phyloP scores from a whole-genome alignment of 768 basidiomycete species.

The Rubroboletus pulcherrimus region DNA sequence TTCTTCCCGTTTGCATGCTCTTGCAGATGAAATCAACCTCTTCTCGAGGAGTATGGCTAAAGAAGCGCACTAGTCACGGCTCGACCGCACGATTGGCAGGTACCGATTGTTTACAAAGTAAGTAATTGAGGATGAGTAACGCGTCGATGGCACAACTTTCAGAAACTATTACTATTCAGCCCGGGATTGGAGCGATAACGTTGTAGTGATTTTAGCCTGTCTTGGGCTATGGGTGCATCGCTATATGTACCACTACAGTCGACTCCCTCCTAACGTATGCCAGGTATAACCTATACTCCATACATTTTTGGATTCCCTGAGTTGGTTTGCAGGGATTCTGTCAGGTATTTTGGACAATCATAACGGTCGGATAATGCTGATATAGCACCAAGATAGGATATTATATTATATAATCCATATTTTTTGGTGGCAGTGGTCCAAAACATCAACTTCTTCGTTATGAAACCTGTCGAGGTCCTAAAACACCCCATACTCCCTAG shows the following conservation, averaged over 20 bases:
- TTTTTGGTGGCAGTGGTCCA: too few relatives aligned
- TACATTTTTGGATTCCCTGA: too few relatives aligned
- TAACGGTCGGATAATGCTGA: too few relatives aligned
- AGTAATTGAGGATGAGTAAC: background rate
- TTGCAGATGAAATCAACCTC: slow-evolving; percentile 41
- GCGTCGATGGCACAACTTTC: background rate
- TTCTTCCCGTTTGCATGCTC: slow-evolving; percentile 33
- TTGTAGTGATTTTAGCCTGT: background rate
- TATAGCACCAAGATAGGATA: too few relatives aligned
- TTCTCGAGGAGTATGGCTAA: slow-evolving; percentile 25
- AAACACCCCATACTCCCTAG: too few relatives aligned
- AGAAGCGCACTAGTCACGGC: slow-evolving; percentile 6
- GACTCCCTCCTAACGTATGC: too few relatives aligned
- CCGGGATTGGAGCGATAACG: background rate
- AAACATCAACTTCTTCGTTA: too few relatives aligned
- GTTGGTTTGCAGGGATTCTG: too few relatives aligned
- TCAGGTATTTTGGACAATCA: too few relatives aligned
- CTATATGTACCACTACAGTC: background rate
- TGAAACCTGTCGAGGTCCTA: too few relatives aligned
- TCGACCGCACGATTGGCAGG: background rate
- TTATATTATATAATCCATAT: too few relatives aligned
- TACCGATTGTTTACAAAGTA: background rate
- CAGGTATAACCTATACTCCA: too few relatives aligned
- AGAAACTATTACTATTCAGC: background rate
- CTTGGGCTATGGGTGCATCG: background rate